Conservation (phyloP, 352 stramenopile genomes). For the Phytophthora europaea region DNA sequence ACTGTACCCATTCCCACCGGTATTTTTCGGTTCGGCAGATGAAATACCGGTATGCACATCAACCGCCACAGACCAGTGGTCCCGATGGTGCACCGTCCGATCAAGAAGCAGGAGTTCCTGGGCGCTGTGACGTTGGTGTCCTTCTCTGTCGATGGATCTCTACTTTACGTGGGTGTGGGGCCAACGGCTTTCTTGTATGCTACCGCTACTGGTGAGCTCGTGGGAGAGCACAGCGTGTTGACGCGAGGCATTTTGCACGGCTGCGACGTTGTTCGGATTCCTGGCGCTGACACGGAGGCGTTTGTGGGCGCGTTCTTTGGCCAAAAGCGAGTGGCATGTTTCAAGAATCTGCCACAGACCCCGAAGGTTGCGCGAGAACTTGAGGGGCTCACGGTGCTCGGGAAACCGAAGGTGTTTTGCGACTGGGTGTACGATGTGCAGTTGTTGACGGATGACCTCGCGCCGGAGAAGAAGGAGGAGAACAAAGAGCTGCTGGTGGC, state of each 20-base stretch:
- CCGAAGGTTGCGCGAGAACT: slow-evolving; percentile 19
- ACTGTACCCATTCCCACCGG: neutral
- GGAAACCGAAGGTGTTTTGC: slow-evolving; percentile 70
- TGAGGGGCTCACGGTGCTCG: slow-evolving; percentile 42
- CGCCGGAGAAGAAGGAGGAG: neutral
- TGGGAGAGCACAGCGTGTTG: slow-evolving; percentile 58
- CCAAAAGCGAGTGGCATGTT: slow-evolving; percentile 80
- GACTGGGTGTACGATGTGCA: slow-evolving; percentile 90
- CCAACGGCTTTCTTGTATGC: slow-evolving; percentile 76
- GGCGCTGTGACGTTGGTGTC: slow-evolving; percentile 86
- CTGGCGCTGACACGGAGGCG: slow-evolving; percentile 1
- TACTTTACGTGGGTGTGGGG: slow-evolving; percentile 83
- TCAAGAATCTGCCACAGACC: slow-evolving; percentile 60
- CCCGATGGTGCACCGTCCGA: slow-evolving; percentile 17
- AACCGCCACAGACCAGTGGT: neutral
- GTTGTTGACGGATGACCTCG: slow-evolving; percentile 52
- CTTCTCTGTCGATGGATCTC: slow-evolving; percentile 74
- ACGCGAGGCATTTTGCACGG: slow-evolving; percentile 80
- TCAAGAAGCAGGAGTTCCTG: slow-evolving; percentile 78
- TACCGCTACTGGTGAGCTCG: slow-evolving; percentile 52
- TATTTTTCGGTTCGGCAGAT: neutral
- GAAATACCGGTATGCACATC: slow-evolving; percentile 25
- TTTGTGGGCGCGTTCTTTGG: slow-evolving; percentile 76
- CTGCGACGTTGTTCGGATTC: slow-evolving; percentile 52
- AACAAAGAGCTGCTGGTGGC: slow-evolving; percentile 49